Percentiles rank a stretch among this genome's conserved stretches.
Evolutionary conservation across 495 filamentous ascomycete species (phyloP).

Genomic region (Penicillium diatomitis): DNA sequence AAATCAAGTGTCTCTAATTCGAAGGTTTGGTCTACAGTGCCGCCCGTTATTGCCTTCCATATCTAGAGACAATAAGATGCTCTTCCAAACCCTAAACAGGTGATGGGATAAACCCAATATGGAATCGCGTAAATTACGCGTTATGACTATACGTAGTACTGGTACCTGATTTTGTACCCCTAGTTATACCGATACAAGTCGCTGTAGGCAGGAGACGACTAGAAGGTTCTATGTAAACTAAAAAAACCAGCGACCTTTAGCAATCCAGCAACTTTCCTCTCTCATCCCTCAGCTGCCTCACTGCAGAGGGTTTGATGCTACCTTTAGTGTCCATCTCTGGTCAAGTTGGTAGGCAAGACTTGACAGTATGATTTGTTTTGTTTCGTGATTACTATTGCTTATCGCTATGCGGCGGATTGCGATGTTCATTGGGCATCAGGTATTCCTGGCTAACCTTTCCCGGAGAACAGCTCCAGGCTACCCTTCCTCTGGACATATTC

Average conservation of each 20-base stretch:
- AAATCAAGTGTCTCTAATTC: too few species aligned
- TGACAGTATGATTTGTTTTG: conserved; percentile 12
- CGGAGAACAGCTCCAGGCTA: conserved; percentile 5
- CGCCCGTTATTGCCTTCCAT: conserved; percentile 12
- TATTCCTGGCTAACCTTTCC: conserved; percentile 9
- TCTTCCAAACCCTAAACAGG: conserved; percentile 4
- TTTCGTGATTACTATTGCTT: conserved; percentile 8
- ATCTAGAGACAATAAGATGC: conserved; percentile 1
- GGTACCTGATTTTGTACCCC: conserved; percentile 3
- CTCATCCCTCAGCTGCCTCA: conserved; percentile 6
- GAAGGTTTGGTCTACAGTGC: too few species aligned
- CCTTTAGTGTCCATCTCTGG: conserved; percentile 6
- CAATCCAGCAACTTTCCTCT: conserved; percentile 8
- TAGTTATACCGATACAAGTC: conserved; percentile 2
- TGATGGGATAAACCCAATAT: conserved; percentile 4
- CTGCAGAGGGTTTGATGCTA: conserved; percentile 7
- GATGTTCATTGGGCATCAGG: conserved; percentile 11
- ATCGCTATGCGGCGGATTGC: conserved; percentile 10
- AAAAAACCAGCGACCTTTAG: conserved; percentile 10
- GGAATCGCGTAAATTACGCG: conserved; percentile 6
- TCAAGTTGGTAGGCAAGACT: conserved; percentile 9
- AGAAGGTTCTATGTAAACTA: conserved; percentile 9
- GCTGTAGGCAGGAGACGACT: neutral
- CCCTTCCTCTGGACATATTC: conserved; percentile 6
- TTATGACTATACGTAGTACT: conserved; percentile 5